Base-by-base conservation (phyloP, 129 eudicot species). In the Smallanthus sonchifolius region DNA sequence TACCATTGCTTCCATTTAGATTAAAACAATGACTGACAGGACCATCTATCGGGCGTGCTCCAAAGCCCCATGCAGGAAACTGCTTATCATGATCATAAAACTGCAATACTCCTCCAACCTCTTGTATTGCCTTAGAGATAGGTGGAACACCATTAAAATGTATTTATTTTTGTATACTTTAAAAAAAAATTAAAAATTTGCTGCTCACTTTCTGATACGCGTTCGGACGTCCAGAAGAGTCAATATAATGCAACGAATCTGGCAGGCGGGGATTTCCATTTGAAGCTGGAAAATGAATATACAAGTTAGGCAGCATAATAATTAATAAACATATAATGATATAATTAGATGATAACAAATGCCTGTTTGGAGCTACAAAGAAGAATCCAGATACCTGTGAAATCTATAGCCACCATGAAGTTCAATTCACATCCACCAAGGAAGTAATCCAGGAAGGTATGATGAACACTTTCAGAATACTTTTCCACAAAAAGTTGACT, bases 11-110 rank as follows among this genome's bases (percentile, higher is more conserved):
- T 71, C 98, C 98, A 42, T 92, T 92, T 78, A 92, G 85, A 80
- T 90, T 92, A 44, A 92, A 92, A 74, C 98, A 92, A 83, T 92
- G 98, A 63, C 84, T 87, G 57, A 92, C 98, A n/a, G 95, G 96
- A 30, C 96, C 96, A 80, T 92, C 98, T 74, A 92, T 86, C 10
- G 98, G 98, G 44, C 96, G 87, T 10, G 98, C 98, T 75, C 98
- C 98, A 76, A 92, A 92, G 15, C 98, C 98, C 96, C 96, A 92
- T 55, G 98, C 89, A 65, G 98, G 96, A 78, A 90, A 90, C 52
- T 69, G 82, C 68, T 81, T 84, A 79, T 92, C 96, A 47, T 88
- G 78, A 83, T 92, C 98, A 80, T 90, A 92, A 73, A 84, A 92
- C 72, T 92, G 96, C 76, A 92, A 54, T 56, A 92, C 95, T 28